A percentile compares a stretch with the other conserved stretches of the same genome.
phyloP scores from a whole-genome alignment of 2,329 filamentous ascomycete species.

The Cladosporium austrohemisphaericum region DNA sequence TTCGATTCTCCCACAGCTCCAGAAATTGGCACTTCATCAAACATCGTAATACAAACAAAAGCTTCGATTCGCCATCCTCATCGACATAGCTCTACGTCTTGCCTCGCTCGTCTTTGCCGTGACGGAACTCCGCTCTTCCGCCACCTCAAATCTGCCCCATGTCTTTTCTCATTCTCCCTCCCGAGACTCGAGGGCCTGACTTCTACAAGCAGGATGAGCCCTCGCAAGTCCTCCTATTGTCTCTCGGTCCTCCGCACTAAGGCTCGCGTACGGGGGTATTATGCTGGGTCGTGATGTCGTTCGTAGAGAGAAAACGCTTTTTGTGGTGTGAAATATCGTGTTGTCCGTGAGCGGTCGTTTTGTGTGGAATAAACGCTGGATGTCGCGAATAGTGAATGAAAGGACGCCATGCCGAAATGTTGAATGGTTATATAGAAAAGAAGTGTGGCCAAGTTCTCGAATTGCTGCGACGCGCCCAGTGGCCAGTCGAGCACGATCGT shows the following conservation, averaged over 20 bases:
- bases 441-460: slow-evolving; percentile 19
- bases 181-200: slow-evolving; percentile 14
- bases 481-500: slow-evolving; percentile 9
- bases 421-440: slow-evolving; percentile 17
- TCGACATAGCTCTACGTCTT: slow-evolving; percentile 15
- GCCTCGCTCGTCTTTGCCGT: slow-evolving; percentile 12
- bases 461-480: slow-evolving; percentile 17
- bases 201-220: slow-evolving; percentile 15
- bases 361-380: slow-evolving; percentile 6
- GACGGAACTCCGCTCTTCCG: slow-evolving; percentile 12
- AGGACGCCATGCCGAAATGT: slow-evolving; percentile 16
- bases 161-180: slow-evolving; percentile 13
- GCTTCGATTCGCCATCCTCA: slow-evolving; percentile 14
- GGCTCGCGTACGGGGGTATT: slow-evolving; percentile 16
- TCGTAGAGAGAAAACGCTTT: slow-evolving; percentile 18
- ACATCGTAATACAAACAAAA: background rate
- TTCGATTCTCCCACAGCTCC: no score
- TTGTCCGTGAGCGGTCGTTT: slow-evolving; percentile 29
- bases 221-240: slow-evolving; percentile 13
- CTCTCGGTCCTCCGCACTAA: slow-evolving; percentile 15
- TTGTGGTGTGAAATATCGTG: slow-evolving; percentile 24
- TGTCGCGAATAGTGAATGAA: slow-evolving; percentile 12
- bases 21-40: no score
- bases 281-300: slow-evolving; percentile 20
- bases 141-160: slow-evolving; percentile 13